Conservation (phyloP, 2,329 filamentous ascomycete genomes). For the Fusarium mexicanum region DNA sequence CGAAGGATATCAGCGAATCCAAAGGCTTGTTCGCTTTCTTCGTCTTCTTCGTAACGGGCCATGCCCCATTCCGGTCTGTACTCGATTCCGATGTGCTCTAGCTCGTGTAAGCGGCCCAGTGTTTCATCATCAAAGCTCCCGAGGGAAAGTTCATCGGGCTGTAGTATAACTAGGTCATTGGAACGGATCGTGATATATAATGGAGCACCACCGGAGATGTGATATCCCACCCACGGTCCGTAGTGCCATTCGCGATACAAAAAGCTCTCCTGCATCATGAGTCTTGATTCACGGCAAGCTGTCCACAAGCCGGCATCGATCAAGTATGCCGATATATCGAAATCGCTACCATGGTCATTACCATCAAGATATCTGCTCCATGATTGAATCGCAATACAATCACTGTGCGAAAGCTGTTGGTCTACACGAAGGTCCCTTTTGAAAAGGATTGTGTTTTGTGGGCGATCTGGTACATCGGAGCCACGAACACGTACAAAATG, state of each 20-base stretch:
- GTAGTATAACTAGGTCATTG: background rate
- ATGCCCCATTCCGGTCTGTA: background rate
- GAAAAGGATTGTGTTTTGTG: background rate
- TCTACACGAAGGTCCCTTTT: too few species aligned
- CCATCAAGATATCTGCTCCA: too few species aligned
- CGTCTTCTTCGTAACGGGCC: background rate
- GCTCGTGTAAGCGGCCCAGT: accelerated
- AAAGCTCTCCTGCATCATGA: background rate
- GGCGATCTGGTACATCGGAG: background rate
- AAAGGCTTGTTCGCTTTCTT: too few species aligned
- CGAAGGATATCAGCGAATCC: accelerated
- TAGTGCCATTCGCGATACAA: accelerated
- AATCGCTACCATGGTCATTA: accelerated
- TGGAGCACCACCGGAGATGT: background rate
- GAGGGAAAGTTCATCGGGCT: background rate
- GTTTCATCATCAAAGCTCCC: background rate
- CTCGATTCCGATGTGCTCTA: background rate
- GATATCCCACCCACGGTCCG: accelerated
- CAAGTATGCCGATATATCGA: background rate
- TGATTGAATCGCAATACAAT: too few species aligned
- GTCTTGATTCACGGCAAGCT: background rate
- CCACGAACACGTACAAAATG: background rate
- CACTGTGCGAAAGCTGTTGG: too few species aligned
- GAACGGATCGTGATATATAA: background rate
- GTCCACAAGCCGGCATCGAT: background rate